Evolutionary conservation across 306 rosid genomes (phyloP), one percentile per base, ranked within the genome.

Genomic region (Clitoria ternatea): DNA sequence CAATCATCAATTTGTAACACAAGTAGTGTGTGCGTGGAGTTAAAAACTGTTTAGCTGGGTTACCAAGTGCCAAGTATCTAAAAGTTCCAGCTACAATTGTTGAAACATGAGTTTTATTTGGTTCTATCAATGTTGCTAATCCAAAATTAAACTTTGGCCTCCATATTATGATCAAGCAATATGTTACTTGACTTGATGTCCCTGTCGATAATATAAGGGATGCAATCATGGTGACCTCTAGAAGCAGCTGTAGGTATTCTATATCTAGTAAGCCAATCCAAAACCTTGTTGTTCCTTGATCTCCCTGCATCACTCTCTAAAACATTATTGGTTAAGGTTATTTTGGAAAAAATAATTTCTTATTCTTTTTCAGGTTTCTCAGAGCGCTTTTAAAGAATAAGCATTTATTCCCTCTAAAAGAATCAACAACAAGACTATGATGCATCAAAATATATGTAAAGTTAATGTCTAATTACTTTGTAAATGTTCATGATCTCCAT

Each of bases 211-310:
- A 90, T 85, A 79, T 90, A 97, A 63, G 98, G 96, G 77, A 94
- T 87, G 75, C 98, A 94, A 81, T 88, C 96, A 72, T 89, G 90
- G 70, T 93, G 96, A 76, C 98, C 98, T 87, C 97, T 88, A 8
- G 98, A 97, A 13, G 97, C 88, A 49, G 96, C 98, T 57, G 87
- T 7, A 12, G 98, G 96, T 81, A 93, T 84, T 73, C 74, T 87
- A 57, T 81, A 83, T 79, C 98, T 87, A 15, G 87, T 53, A 66
- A 87, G 76, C 97, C 98, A 88, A 54, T 93, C 96, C 87, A 90
- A 76, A 66, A 63, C 7, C 79, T 74, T 80, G 61, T 81, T 85
- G 23, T 84, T 72, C 80, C 4, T 70, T 47, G 81, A 77, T 83
- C 75, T 74, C 57, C 90, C 98, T 93, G 87, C 80, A 83, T 26